Percentiles rank a stretch among this genome's conserved stretches.
Evolutionary conservation across 345 rosid species (phyloP).

Genomic region (Ricinus communis): DNA sequence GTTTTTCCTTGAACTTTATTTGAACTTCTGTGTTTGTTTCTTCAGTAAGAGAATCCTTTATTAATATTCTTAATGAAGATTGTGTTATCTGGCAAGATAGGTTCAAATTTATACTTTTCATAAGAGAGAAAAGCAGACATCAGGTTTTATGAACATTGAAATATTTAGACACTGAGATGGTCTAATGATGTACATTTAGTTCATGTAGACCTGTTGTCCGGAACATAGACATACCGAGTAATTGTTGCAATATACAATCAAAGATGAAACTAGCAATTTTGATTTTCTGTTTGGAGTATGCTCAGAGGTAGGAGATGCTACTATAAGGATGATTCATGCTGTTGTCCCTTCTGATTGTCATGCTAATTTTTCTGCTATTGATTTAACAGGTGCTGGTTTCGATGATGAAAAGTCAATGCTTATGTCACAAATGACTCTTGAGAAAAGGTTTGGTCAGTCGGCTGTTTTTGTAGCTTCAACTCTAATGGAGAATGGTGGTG

Average conservation of each 20-base stretch:
- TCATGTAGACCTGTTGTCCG: not conserved
- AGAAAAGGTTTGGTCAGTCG: conserved; percentile 46
- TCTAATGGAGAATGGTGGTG: conserved; percentile 44
- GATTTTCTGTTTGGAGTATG: conserved; percentile 1
- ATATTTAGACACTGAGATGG: not conserved
- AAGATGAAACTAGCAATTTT: not conserved
- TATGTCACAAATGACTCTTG: conserved; percentile 45
- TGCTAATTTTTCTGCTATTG: not conserved
- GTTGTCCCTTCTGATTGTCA: not conserved
- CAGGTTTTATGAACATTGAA: not conserved
- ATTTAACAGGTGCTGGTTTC: conserved; percentile 27
- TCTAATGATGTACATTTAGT: not conserved
- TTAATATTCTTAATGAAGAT: too few relatives aligned
- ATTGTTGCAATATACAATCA: not conserved
- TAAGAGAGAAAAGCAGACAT: not conserved
- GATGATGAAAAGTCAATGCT: conserved; percentile 46
- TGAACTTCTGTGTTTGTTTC: not conserved
- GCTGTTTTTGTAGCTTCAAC: conserved; percentile 44
- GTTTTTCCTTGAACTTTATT: not conserved
- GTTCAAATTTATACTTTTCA: not conserved
- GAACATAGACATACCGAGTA: not conserved
- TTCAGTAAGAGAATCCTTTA: not conserved
- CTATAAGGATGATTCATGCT: not conserved
- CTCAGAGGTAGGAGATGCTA: not conserved
- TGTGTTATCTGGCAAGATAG: too few relatives aligned